These are phyloP conservation scores for Ephemerocybe angulata DNA, from an alignment of 768 basidiomycete species.

Conservation along the genomic window DNA sequence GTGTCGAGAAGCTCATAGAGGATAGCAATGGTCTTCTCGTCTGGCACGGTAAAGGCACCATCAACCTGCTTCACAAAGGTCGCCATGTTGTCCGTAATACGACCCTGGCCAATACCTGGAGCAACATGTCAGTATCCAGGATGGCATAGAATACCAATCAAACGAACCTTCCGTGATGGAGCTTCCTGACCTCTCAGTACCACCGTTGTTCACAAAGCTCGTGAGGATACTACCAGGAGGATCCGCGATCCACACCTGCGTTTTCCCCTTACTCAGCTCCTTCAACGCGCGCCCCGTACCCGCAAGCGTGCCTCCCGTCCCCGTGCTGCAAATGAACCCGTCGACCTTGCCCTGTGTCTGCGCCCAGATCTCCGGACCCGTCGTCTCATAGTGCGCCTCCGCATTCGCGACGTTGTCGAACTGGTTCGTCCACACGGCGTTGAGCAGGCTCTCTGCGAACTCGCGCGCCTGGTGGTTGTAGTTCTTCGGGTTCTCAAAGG, in stretches of 20 bases:
- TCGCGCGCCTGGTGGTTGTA: constrained; percentile 98
- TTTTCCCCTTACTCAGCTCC: constrained; percentile 73
- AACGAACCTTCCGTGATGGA: constrained; percentile 85
- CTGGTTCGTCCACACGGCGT: constrained; percentile 96
- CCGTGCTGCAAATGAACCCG: constrained; percentile 92
- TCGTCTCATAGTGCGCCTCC: constrained; percentile 79
- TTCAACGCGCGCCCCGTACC: constrained; percentile 82
- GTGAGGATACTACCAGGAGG: constrained; percentile 93
- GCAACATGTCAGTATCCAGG: constrained; percentile 1
- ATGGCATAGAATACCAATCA: neutral
- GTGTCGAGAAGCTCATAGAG: constrained; percentile 87
- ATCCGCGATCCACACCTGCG: constrained; percentile 92
- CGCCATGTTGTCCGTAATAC: constrained; percentile 86
- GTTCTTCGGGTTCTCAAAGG: constrained; percentile 91
- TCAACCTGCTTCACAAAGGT: constrained; percentile 75
- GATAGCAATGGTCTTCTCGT: constrained; percentile 89
- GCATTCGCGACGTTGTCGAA: constrained; percentile 97
- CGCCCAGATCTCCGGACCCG: constrained; percentile 96
- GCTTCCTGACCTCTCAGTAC: constrained; percentile 76
- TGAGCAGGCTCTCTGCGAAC: constrained; percentile 66
- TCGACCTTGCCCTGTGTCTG: constrained; percentile 78
- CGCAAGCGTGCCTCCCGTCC: constrained; percentile 94
- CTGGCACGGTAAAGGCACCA: constrained; percentile 84
- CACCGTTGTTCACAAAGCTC: constrained; percentile 77
- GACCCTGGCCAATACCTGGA: constrained; percentile 93